phyloP scores from a whole-genome alignment of 768 basidiomycete genomes.

The Pisolithus microcarpus region DNA sequence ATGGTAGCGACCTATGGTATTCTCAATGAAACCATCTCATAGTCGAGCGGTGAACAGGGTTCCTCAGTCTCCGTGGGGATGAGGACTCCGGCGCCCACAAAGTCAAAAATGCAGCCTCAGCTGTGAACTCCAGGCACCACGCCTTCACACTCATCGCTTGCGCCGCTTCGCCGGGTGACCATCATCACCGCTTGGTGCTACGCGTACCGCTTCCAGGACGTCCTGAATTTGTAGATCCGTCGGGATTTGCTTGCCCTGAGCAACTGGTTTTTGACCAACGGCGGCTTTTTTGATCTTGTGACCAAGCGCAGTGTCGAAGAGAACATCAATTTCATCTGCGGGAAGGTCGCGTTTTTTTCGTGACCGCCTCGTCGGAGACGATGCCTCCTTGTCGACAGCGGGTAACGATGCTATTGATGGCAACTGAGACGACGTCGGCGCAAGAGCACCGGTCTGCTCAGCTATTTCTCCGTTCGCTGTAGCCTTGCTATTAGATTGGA shows the following conservation, averaged over 20 bases:
- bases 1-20: no score
- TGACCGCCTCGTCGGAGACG: constrained; percentile 27
- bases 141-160: constrained; percentile 5
- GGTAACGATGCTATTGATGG: no score
- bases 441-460: neutral
- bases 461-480: constrained; percentile 13
- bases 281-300: constrained; percentile 54
- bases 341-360: constrained; percentile 41
- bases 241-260: constrained; percentile 7
- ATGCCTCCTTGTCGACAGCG: constrained; percentile 2
- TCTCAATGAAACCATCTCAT: no score
- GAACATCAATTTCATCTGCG: constrained; percentile 67
- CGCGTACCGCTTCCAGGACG: constrained; percentile 54
- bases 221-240: constrained; percentile 37
- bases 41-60: no score
- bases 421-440: constrained; percentile 7
- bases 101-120: no score
- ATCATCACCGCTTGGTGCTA: constrained; percentile 45
- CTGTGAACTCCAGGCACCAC: no score
- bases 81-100: no score
- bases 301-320: constrained; percentile 56
- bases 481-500: constrained; percentile 45
- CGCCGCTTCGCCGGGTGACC: constrained; percentile 27
- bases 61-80: no score
- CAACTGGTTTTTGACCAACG: constrained; percentile 19